phyloP scores from a whole-genome alignment of 202 grass and related monocot species.

The Musa balbisiana region DNA sequence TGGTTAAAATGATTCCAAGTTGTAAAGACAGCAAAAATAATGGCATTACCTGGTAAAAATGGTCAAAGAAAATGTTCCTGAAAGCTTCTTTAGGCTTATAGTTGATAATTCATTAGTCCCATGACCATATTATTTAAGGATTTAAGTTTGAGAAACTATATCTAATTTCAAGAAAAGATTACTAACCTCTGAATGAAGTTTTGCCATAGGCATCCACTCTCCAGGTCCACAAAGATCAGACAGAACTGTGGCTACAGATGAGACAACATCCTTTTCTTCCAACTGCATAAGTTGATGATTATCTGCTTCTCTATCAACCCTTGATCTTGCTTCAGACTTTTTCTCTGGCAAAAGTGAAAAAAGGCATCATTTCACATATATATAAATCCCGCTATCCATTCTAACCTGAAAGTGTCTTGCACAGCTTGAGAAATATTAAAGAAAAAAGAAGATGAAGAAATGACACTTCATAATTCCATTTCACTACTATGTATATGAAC shows the following conservation, averaged over 20 bases:
- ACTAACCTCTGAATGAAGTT: constrained; percentile 19
- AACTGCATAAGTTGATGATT: constrained; percentile 17
- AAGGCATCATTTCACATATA: background rate
- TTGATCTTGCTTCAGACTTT: constrained; percentile 1
- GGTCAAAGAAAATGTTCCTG: background rate
- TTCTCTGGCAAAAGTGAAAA: background rate
- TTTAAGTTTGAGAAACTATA: background rate
- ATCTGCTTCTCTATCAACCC: constrained; percentile 6
- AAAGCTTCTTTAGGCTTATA: background rate
- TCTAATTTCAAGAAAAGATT: background rate
- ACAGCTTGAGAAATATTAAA: background rate
- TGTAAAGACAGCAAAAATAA: background rate
- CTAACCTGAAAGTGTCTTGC: no score
- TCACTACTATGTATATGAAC: background rate
- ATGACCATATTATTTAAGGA: background rate
- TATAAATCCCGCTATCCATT: no score
- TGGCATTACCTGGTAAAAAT: background rate
- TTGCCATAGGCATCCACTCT: constrained; percentile 17
- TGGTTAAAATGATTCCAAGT: background rate
- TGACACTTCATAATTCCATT: background rate
- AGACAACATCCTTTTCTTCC: constrained; percentile 15
- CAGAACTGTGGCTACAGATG: constrained; percentile 7
- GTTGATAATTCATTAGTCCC: background rate
- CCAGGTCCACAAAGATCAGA: constrained; percentile 20
- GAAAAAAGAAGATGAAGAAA: background rate